Conservation (phyloP, 768 basidiomycete genomes). For the Tricholoma bakamatsutake region DNA sequence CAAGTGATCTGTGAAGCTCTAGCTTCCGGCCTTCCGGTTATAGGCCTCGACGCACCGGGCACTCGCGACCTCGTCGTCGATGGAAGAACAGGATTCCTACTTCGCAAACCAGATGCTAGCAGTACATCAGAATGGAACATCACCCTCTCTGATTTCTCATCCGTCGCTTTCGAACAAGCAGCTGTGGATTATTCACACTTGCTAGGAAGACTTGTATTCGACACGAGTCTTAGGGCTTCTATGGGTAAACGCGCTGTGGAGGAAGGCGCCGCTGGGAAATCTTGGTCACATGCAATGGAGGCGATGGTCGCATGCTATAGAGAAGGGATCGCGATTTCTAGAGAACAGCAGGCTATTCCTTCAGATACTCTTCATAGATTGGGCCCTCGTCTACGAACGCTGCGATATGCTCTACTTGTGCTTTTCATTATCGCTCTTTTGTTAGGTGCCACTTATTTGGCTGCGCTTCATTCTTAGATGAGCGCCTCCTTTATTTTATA, state of each 20-base stretch:
- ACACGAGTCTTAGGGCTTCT: not conserved
- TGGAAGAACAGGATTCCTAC: not conserved
- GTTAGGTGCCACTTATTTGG: not conserved
- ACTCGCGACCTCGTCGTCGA: not conserved
- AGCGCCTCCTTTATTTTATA: too few species aligned
- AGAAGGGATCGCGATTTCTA: not conserved
- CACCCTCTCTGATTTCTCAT: not conserved
- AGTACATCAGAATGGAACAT: not conserved
- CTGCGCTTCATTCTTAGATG: not conserved
- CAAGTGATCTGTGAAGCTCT: slow-evolving; percentile 1
- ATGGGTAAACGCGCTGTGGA: not conserved
- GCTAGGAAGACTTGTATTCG: not conserved
- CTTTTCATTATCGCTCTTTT: not conserved
- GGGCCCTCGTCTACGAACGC: not conserved
- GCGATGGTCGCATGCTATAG: not conserved
- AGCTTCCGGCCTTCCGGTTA: not conserved
- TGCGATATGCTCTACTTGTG: not conserved
- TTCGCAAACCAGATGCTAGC: not conserved
- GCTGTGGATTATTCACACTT: not conserved
- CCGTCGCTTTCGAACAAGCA: not conserved
- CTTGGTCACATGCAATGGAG: not conserved
- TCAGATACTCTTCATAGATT: not conserved
- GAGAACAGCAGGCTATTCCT: not conserved
- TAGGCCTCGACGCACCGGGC: not conserved
- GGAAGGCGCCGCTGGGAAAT: not conserved